Base-by-base conservation (phyloP, 805 yeast genomes). In the Ogataea degrootiae region DNA sequence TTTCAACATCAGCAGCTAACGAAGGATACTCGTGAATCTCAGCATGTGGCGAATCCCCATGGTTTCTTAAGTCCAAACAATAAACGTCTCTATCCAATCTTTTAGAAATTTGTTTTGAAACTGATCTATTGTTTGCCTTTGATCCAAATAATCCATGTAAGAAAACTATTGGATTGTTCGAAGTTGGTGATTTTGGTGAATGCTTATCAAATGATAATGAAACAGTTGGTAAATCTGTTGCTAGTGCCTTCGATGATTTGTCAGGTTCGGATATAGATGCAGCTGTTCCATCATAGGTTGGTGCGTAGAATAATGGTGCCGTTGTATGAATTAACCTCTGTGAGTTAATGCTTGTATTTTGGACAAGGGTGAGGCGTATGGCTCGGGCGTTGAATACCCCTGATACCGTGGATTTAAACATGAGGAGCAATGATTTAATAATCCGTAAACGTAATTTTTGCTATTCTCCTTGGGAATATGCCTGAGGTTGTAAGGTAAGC, bases 101-200 rank as follows among this genome's bases (percentile, higher is more conserved):
- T 19, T 64, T 65, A 15, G 79, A 75, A 34, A 85, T 63, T 44
- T 72, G 74, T 58, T 78, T 79, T 9, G 89, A 87, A n/a, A 91
- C 87, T 0, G 88, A 72, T 49, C 96, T 70, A 58, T 87, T 88
- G 65, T 90, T 92, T n/a, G 77, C 58, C 56, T 80, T 85, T 45
- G 85, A 81, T 1, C 98, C 99, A 66, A 94, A 88, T 11, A 92
- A 67, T 0, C 98, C 99, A 63, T 92, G 99, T 37, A 91, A 66
- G 26, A 92, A 79, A 31, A 94, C 68, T 12, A 92, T 70, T 1
- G 97, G 96, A 62, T 59, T 53, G 35, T 58, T 51, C 5, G 54
- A 44, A 0, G 54, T 48, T 43, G 58, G 59, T 33, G 37, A 34
- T 31, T 34, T 50, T 19, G 57, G 65, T 34, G 45, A 50, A 46